Evolutionary conservation across 2,329 filamentous ascomycete species (phyloP), one percentile per base, ranked within the genome.

Genomic region (Fusarium illudens): DNA sequence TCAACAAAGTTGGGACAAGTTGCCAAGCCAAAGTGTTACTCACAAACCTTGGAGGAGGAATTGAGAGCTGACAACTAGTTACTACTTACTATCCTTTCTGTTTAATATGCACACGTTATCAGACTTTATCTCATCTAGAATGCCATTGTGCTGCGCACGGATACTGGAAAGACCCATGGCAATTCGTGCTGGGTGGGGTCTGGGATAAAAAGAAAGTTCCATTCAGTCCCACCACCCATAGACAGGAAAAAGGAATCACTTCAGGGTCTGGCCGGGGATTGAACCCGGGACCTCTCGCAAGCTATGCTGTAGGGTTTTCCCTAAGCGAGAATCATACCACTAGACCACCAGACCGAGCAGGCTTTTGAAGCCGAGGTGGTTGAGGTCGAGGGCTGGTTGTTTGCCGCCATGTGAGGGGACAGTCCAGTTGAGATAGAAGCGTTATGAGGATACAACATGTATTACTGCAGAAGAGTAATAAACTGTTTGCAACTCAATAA

Each of bases 231-330:
- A 46, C 42, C n/a, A n/a, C n/a, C n/a, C n/a, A n/a, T n/a, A 29
- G 15, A 27, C 22, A n/a, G 22, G 22, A 46, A 46, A 46, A 46
- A 46, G 42, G 6, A 17, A 17, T n/a, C 15, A 27, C 22, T 46
- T 15, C 61, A 70, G 79, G 79, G 79, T 79, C 78, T 79, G 78
- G 78, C 79, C 79, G 79, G 78, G 79, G 78, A 81, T 81, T 79
- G 79, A 81, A 80, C 79, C 78, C 79, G 79, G 79, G 79, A 80
- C 79, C 79, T 81, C 79, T 80, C 79, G 79, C 79, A 81, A 73
- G 68, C 70, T 53, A 22, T 46, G 42, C 42, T 46, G 15, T 29
- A 46, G 42, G 42, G 42, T 46, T 46, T 46, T 22, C 42, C 42
- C 42, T 46, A 46, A 46, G 42, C 42, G 42, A 46, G 42, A 46